These are phyloP conservation scores for Aspergillus alliaceus DNA, from an alignment of 2,329 filamentous ascomycete genomes.

Conservation along the genomic window DNA sequence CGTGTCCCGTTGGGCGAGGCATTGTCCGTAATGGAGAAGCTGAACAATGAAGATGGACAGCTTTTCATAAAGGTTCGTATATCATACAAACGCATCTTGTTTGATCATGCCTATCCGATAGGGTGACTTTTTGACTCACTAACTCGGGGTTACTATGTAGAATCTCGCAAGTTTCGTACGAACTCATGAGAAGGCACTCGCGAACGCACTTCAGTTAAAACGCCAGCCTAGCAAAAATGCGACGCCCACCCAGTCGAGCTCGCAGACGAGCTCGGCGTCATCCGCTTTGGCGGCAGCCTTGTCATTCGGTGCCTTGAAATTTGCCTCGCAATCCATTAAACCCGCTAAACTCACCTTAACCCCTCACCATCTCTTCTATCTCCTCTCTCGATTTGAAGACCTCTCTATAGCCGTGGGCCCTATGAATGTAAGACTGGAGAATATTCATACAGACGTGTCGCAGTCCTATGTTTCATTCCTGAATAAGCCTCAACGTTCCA, in stretches of 20 bases:
- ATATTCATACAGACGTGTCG: constrained; percentile 82
- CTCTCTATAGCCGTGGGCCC: constrained; percentile 86
- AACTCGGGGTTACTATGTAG: constrained; percentile 47
- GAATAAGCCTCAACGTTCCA: constrained; percentile 76
- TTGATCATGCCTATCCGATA: not conserved
- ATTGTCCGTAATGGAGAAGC: constrained; percentile 46
- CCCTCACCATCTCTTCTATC: constrained; percentile 93
- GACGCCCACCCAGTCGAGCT: constrained; percentile 54
- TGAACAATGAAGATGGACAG: constrained; percentile 52
- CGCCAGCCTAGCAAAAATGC: constrained; percentile 69
- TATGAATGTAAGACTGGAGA: constrained; percentile 94
- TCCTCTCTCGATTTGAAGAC: constrained; percentile 93
- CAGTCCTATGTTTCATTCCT: constrained; percentile 95
- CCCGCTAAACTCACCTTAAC: constrained; percentile 90
- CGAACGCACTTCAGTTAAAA: constrained; percentile 88
- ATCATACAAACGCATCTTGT: not conserved
- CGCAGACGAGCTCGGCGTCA: constrained; percentile 67
- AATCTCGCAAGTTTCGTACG: constrained; percentile 95
- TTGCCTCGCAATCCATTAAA: constrained; percentile 82
- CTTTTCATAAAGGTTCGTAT: constrained; percentile 48
- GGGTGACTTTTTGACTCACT: constrained; percentile 7
- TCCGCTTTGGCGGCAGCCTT: constrained; percentile 77
- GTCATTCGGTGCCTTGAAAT: constrained; percentile 80
- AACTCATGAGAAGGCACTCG: constrained; percentile 94
- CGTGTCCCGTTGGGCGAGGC: constrained; percentile 29